These are phyloP conservation scores for Chaetoceros muelleri DNA, from an alignment of 108 stramenopile species.

Conservation along the genomic window DNA sequence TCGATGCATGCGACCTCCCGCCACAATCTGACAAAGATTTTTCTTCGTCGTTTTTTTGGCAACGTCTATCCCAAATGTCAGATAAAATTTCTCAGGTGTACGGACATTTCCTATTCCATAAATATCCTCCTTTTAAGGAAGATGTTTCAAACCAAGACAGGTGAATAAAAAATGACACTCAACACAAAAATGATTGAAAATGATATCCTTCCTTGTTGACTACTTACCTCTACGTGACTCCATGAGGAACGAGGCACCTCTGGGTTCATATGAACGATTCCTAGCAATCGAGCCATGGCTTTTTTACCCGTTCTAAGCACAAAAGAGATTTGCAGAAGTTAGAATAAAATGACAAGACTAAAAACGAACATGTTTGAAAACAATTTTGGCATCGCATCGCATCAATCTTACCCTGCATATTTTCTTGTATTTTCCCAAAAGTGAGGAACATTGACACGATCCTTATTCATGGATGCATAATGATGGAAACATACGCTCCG, in stretches of 20 bases:
- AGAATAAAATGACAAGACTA: background rate
- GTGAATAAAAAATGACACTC: background rate
- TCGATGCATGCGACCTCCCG: conserved; percentile 57
- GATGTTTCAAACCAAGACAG: background rate
- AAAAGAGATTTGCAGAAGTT: background rate
- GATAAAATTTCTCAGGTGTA: conserved; percentile 67
- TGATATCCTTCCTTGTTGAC: background rate
- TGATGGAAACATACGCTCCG: conserved; percentile 82
- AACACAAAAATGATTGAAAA: background rate
- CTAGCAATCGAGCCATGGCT: conserved; percentile 69
- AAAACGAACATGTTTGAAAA: background rate
- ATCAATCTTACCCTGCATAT: conserved; percentile 23
- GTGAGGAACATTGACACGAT: conserved; percentile 59
- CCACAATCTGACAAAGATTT: conserved; percentile 66
- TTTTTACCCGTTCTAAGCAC: conserved; percentile 31
- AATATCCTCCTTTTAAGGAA: conserved; percentile 43
- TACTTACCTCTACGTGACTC: conserved; percentile 41
- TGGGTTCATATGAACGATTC: conserved; percentile 88
- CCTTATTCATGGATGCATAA: conserved; percentile 60
- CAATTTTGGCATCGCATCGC: background rate
- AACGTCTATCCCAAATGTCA: conserved; percentile 76
- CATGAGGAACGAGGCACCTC: conserved; percentile 35
- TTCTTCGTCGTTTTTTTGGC: conserved; percentile 45
- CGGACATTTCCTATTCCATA: conserved; percentile 80
- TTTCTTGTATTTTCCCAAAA: conserved; percentile 61